Conservation (phyloP, 2,329 filamentous ascomycete genomes). For the Tympanopsis confertula region DNA sequence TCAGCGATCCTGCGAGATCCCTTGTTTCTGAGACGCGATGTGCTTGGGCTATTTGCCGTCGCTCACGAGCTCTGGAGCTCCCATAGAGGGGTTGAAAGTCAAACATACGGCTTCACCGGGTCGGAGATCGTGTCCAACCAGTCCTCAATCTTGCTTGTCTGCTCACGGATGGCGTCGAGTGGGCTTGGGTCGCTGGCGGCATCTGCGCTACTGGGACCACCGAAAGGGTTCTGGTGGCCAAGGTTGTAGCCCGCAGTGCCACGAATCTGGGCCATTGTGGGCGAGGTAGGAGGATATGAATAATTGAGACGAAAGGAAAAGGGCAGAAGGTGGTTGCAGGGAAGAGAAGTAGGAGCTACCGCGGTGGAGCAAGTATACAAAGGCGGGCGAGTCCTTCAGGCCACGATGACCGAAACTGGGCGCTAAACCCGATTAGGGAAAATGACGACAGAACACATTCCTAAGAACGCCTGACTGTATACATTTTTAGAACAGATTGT, state of each 20-base stretch:
- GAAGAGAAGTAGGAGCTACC: background rate
- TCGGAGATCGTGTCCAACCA: conserved; percentile 76
- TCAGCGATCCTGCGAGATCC: conserved; percentile 6
- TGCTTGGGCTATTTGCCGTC: too few relatives aligned
- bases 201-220: conserved; percentile 43
- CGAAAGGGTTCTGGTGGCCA: conserved; percentile 63
- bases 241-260: conserved; percentile 75
- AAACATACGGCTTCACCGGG: conserved; percentile 82
- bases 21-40: conserved; percentile 2
- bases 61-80: background rate
- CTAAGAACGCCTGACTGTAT: too few relatives aligned
- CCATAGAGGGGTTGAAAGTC: conserved; percentile 4
- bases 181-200: conserved; percentile 60
- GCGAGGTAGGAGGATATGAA: background rate
- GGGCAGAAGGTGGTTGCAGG: too few relatives aligned
- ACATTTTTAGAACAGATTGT: too few relatives aligned
- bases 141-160: conserved; percentile 98
- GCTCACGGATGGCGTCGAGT: conserved; percentile 79
- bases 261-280: conserved; percentile 33
- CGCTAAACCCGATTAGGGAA: background rate
- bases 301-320: background rate
- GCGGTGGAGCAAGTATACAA: background rate
- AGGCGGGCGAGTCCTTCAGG: background rate
- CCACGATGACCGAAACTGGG: conserved; percentile 1
- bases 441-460: too few relatives aligned